Evolutionary conservation across 164 flowering plant genomes (phyloP).

Genomic region (Taxillus chinensis): DNA sequence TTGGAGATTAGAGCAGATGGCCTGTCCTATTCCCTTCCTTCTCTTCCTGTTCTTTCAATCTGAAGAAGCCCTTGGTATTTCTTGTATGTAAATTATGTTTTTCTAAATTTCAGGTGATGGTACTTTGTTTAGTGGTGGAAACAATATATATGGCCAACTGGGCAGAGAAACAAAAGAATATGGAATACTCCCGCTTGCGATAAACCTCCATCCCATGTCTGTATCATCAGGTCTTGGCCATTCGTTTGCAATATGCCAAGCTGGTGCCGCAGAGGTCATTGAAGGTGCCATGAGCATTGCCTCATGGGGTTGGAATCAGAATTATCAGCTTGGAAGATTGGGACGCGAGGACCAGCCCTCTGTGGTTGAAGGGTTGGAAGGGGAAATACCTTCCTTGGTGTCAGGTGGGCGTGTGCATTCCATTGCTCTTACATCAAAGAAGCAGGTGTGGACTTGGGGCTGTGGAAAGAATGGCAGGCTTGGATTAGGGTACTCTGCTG

Average conservation of each 20-base stretch:
- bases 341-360: constrained; percentile 37
- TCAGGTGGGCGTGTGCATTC: constrained; percentile 79
- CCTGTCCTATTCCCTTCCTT: too few species aligned
- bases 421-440: constrained; percentile 45
- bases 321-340: constrained; percentile 59
- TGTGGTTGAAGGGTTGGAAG: constrained; percentile 35
- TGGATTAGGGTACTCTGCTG: constrained; percentile 67
- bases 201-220: constrained; percentile 25
- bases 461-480: constrained; percentile 81
- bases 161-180: constrained; percentile 41
- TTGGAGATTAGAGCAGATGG: too few species aligned
- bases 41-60: too few species aligned
- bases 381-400: constrained; percentile 34
- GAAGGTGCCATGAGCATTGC: constrained; percentile 19
- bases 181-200: constrained; percentile 46
- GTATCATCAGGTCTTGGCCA: constrained; percentile 85
- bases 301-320: constrained; percentile 86
- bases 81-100: neutral
- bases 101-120: constrained; percentile 46
- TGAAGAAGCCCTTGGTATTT: neutral
- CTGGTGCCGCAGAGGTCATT: constrained; percentile 10
- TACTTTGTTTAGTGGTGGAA: constrained; percentile 60
- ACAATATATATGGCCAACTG: constrained; percentile 75
- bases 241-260: constrained; percentile 58
- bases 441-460: constrained; percentile 74